Base-by-base conservation (phyloP, 2,329 filamentous ascomycete genomes). In the Sordariomycetes sp. region DNA sequence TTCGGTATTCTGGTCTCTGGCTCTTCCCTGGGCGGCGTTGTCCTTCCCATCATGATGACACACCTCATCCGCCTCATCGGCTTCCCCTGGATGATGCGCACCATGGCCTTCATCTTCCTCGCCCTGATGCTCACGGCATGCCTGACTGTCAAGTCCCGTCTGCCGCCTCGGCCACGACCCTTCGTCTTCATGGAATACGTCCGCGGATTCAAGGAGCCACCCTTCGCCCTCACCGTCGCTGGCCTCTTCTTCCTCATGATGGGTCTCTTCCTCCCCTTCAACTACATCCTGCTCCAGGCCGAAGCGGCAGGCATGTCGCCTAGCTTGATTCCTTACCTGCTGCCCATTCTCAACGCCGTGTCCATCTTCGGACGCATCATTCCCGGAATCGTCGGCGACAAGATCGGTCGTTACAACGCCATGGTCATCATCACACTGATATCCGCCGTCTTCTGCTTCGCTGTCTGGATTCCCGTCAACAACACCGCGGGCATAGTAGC, bases 21-120 rank as follows among this genome's bases (percentile, higher is more conserved):
- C 6, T 70, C 67, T 0, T 70, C 66, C 5, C 42, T 76, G 6
- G 73, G 72, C 3, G 73, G 73, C 17, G 58, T 66, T 30, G 59
- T 73, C 11, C 75, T 83, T 37, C 56, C 82, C 32, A 76, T 83
- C 41, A 66, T 84, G 39, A 67, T 62, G 36, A 56, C 74, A 39
- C 61, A 73, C 39, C 59, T 81, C 39, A 66, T 72, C 23, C 59
- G 61, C 19, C 24, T 38, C 3, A 50, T 65, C 25, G 64, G 63
- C 0, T 68, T 66, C 42, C 57, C 57, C 4, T 71, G 67, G 67
- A 60, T 65, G 40, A 65, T 71, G 30, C 61, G 68, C 26, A 54
- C 54, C 14, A 51, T 67, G 35, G 65, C 59, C 1, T 68, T 70
- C 42, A 47, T 70, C 32, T 64, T 67, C 42, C 45, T 70, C 3